Evolutionary conservation across 2,329 filamentous ascomycete genomes (phyloP), one percentile per base, ranked within the genome.

Genomic region (Aspergillus udagawae): DNA sequence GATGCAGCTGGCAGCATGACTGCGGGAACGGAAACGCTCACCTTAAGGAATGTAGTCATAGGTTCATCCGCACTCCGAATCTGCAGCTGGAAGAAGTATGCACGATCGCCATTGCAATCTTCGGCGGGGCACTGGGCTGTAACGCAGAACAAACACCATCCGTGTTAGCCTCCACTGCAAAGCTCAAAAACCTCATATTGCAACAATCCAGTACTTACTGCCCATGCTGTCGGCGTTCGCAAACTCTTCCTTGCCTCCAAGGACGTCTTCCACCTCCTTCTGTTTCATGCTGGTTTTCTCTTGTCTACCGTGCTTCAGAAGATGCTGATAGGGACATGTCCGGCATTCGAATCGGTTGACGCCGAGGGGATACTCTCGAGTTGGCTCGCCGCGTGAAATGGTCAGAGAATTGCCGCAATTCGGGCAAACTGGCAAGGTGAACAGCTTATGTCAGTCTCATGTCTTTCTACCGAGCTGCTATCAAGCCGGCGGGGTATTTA

Each of bases 31-130:
- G 45, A 49, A 32, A 47, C 52, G 68, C 77, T 54, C 69, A 91
- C 89, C 84, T 92, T 94, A 78, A 88, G 95, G 77, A 97, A 97
- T 59, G 87, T 93, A 64, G 94, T 99, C 90, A 96, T 97, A 59
- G 94, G 94, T 82, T 99, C 94, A 78, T 99, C 94, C 53, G 94
- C 94, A 80, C 91, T 96, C 66, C 94, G 87, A 77, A 97, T 97
- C 82, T 99, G 94, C 66, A 97, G 86, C 81, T 96, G 91, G 80
- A 92, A 96, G 80, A 93, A 97, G 62, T 92, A 95, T 3, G 94
- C 94, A 78, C 91, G 86, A 59, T 86, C 83, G 61, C 91, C 91
- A 69, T 90, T 83, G 80, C 94, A 99, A 56, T 82, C 82, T 44
- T 92, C 86, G 61, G 86, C 86, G 27, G 90, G 86, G 75, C 94